A percentile compares a stretch with the other conserved stretches of the same genome.
Evolutionary conservation across 1,284 basidiomycete genomes (phyloP).

Genomic region (Moesziomyces aphidis): DNA sequence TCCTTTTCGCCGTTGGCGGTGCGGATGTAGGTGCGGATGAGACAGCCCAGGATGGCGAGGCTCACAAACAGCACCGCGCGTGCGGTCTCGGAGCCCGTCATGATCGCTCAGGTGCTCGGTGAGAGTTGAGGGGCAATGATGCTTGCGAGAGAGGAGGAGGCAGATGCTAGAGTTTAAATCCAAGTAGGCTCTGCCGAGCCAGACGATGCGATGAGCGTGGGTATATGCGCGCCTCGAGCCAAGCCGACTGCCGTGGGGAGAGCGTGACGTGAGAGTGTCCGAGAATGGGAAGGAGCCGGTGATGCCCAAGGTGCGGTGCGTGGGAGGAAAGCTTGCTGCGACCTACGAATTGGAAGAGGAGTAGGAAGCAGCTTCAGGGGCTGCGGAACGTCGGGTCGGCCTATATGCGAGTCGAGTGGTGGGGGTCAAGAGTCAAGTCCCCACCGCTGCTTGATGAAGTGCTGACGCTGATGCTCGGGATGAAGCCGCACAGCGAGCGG

Average conservation of each 20-base stretch:
- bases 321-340: too few relatives aligned
- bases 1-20: slow-evolving; percentile 45
- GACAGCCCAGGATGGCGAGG: slow-evolving; percentile 36
- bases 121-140: neutral
- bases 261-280: neutral
- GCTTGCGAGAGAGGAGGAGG: neutral
- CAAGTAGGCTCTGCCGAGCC: neutral
- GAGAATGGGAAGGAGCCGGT: neutral
- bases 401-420: neutral
- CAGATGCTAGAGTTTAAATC: slow-evolving; percentile 3
- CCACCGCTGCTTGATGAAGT: neutral
- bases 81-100: slow-evolving; percentile 37
- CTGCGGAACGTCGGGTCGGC: too few relatives aligned
- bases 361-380: too few relatives aligned
- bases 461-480: too few relatives aligned
- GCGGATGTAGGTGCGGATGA: slow-evolving; percentile 47
- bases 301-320: too few relatives aligned
- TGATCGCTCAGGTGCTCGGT: slow-evolving; percentile 4
- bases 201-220: too few relatives aligned
- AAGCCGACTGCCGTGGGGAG: neutral
- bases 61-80: slow-evolving; percentile 37
- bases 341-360: too few relatives aligned
- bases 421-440: neutral
- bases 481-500: neutral
- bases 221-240: neutral